Evolutionary conservation across 2,329 filamentous ascomycete species (phyloP).

Genomic region (Elsinoe perseae): DNA sequence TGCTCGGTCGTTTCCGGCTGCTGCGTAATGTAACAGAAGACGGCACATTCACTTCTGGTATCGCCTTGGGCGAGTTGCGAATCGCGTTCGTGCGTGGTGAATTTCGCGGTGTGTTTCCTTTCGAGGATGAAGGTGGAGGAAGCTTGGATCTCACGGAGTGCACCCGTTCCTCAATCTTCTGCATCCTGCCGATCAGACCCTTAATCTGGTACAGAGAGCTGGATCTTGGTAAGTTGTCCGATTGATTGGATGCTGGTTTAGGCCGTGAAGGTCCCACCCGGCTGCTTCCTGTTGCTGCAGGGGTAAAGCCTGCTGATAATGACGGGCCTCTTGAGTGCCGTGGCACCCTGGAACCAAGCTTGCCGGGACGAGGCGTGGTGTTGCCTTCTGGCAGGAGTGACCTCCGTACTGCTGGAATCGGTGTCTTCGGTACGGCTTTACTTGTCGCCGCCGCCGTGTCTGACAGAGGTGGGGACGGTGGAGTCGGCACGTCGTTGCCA

Average conservation of each 20-base stretch:
- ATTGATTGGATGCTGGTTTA: conserved; percentile 25
- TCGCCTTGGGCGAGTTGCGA: conserved; percentile 29
- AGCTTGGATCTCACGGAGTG: conserved; percentile 87
- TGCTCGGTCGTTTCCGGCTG: conserved; percentile 57
- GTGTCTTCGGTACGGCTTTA: conserved; percentile 26
- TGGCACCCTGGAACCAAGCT: conserved; percentile 37
- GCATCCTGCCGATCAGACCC: conserved; percentile 91
- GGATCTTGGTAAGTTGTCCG: conserved; percentile 46
- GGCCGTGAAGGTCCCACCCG: conserved; percentile 36
- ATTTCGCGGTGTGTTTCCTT: conserved; percentile 65
- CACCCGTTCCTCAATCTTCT: conserved; percentile 86
- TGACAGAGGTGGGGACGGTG: conserved; percentile 88
- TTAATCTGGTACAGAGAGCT: conserved; percentile 87
- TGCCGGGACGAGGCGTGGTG: conserved; percentile 47
- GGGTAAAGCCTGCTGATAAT: conserved; percentile 36
- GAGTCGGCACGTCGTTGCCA: conserved; percentile 62
- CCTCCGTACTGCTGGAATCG: conserved; percentile 32
- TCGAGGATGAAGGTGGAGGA: conserved; percentile 55
- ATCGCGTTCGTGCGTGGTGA: conserved; percentile 55
- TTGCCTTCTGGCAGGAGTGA: conserved; percentile 47
- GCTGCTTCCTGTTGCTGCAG: conserved; percentile 41
- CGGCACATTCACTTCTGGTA: conserved; percentile 43
- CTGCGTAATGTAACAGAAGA: conserved; percentile 56
- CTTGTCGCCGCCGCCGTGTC: conserved; percentile 58
- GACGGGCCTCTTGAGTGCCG: conserved; percentile 52